Evolutionary conservation across 2,329 filamentous ascomycete species (phyloP).

Genomic region (Ceratocystis alfenasii): DNA sequence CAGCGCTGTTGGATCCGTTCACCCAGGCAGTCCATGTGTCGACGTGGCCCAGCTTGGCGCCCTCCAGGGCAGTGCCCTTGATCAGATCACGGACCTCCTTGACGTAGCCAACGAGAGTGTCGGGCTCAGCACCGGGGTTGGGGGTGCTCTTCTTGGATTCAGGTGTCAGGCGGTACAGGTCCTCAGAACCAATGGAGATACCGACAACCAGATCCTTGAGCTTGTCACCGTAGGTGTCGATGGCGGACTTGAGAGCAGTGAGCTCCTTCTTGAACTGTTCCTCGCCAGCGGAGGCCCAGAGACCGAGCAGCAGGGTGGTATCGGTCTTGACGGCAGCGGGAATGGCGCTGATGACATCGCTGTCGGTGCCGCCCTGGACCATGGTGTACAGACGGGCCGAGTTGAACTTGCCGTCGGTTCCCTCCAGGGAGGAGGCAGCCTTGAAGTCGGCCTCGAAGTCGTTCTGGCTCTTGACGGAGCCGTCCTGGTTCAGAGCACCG

Average conservation of each 20-base stretch:
- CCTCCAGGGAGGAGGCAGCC: conserved; percentile 49
- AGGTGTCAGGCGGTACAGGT: conserved; percentile 69
- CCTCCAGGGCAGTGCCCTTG: conserved; percentile 46
- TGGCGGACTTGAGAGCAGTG: conserved; percentile 55
- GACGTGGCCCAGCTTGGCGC: conserved; percentile 62
- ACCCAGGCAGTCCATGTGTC: conserved; percentile 78
- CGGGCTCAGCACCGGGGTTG: conserved; percentile 51
- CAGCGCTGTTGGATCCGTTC: conserved; percentile 57
- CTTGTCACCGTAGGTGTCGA: conserved; percentile 52
- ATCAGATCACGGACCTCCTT: conserved; percentile 52
- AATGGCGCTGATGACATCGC: conserved; percentile 58
- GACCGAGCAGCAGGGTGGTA: conserved; percentile 65
- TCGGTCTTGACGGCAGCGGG: conserved; percentile 71
- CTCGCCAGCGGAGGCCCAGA: conserved; percentile 66
- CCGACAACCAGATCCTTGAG: conserved; percentile 60
- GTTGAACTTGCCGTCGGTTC: conserved; percentile 51
- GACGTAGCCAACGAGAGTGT: conserved; percentile 57
- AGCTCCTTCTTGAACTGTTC: conserved; percentile 59
- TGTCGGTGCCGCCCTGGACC: conserved; percentile 45
- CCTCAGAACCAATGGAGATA: conserved; percentile 78
- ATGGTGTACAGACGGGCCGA: conserved; percentile 65
- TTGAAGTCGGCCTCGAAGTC: conserved; percentile 63
- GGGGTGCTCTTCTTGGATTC: conserved; percentile 52
- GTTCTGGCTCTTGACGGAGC: conserved; percentile 45
- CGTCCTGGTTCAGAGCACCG: conserved; percentile 49